phyloP scores from a whole-genome alignment of 2,329 filamentous ascomycete species.

The Pseudocercospora macadamiae region DNA sequence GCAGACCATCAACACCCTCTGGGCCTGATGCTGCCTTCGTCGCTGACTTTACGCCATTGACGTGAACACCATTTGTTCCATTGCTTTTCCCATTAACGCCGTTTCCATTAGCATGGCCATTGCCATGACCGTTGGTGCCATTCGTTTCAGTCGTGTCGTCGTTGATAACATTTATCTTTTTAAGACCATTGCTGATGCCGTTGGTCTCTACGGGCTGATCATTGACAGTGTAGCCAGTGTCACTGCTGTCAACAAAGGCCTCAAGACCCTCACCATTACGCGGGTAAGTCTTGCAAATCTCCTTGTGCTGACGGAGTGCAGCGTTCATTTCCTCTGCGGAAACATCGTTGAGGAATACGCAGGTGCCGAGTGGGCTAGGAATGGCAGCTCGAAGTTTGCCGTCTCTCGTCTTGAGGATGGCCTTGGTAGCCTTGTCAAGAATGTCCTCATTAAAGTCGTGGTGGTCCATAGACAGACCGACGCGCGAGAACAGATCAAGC shows the following conservation, averaged over 20 bases:
- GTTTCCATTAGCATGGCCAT: conserved; percentile 17
- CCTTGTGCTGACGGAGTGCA: conserved; percentile 66
- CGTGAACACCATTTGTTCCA: conserved; percentile 21
- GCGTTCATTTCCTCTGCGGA: conserved; percentile 62
- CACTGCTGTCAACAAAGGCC: conserved; percentile 69
- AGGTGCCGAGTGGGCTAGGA: conserved; percentile 67
- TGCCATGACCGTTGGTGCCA: conserved; percentile 23
- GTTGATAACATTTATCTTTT: conserved; percentile 40
- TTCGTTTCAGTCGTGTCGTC: conserved; percentile 35
- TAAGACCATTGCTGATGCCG: conserved; percentile 31
- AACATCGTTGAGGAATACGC: conserved; percentile 71
- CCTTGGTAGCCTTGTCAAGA: conserved; percentile 66
- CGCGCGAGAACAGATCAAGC: conserved; percentile 69
- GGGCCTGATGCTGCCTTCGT: conserved; percentile 37
- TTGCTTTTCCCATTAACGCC: conserved; percentile 21
- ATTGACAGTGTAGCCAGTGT: conserved; percentile 64
- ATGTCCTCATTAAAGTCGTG: conserved; percentile 67
- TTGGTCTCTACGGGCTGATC: conserved; percentile 42
- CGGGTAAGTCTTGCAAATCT: conserved; percentile 64
- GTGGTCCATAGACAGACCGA: conserved; percentile 73
- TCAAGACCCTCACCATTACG: conserved; percentile 68
- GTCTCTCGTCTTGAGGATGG: conserved; percentile 72
- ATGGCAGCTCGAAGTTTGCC: conserved; percentile 69
- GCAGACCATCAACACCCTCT: conserved; percentile 35
- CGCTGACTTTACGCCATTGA: conserved; percentile 29